Conservation (phyloP, 73 alveolate species). For the Symbiodinium pilosum region DNA sequence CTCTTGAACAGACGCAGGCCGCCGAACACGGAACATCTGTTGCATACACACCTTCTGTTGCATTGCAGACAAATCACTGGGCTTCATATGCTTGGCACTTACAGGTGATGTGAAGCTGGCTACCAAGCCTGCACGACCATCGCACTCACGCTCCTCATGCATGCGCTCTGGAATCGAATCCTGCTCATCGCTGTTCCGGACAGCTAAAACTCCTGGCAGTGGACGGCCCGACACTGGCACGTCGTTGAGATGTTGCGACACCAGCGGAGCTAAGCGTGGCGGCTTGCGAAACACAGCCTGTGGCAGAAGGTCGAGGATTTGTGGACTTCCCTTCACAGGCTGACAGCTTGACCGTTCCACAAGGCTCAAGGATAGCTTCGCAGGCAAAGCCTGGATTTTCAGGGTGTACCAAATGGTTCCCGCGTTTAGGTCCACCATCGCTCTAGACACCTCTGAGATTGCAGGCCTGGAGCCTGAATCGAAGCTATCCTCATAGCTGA, state of each 20-base stretch:
- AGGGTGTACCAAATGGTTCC: neutral
- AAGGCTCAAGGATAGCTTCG: constrained; percentile 19
- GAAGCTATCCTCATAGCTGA: neutral
- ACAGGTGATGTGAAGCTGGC: no score
- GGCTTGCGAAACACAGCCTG: neutral
- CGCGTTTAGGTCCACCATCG: constrained; percentile 30
- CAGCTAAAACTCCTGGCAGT: neutral
- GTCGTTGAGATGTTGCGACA: neutral
- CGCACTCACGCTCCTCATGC: no score
- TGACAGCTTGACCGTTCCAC: constrained; percentile 25
- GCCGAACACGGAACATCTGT: neutral
- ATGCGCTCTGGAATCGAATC: no score
- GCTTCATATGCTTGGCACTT: no score
- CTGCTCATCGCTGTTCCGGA: neutral
- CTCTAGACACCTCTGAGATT: neutral
- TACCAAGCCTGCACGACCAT: no score
- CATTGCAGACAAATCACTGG: no score
- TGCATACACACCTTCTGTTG: no score
- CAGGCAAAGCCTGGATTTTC: neutral
- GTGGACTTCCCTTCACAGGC: constrained; percentile 21
- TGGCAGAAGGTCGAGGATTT: neutral
- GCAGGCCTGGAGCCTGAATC: neutral
- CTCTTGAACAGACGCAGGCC: neutral
- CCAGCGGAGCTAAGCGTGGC: neutral
- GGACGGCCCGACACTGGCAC: neutral